Base-by-base conservation (phyloP, 2,329 filamentous ascomycete genomes). In the Aspergillus thermomutatus region DNA sequence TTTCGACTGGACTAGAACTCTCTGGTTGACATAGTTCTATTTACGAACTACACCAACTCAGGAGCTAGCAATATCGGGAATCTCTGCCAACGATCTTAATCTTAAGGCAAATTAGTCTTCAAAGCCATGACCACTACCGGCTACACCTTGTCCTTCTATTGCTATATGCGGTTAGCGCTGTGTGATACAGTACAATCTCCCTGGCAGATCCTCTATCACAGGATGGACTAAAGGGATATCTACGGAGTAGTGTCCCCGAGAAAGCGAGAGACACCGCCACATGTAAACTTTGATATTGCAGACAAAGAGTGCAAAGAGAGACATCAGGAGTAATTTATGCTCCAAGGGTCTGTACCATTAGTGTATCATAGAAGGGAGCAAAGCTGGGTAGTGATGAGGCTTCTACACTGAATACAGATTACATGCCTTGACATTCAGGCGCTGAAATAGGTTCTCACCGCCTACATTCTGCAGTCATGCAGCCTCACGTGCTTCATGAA, bases 21-120 rank as follows among this genome's bases (percentile, higher is more conserved):
- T 37, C 26, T 31, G 11, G 11, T 37, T 34, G 31, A 34, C 31
- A 34, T 14, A 14, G 11, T 55, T 55, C 48, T 51, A 55, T 51
- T 55, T 55, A 25, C 27, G 53, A 60, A 58, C 52, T 49, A 31
- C 50, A 23, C 52, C 52, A 26, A 46, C 23, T 26, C 49, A 37
- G 31, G 37, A 31, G 28, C 57, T 59, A 59, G 53, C 41, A 54
- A 23, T 49, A 56, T 60, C 52, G 49, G 56, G 51, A 49, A 60
- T 60, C n/a, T 34, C 14, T 21, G 19, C 43, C 56, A 59, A 52
- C 53, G 53, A 59, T 60, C 59, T 28, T 43, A 56, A 58, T 58
- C 55, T 53, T 28, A 8, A 34, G 21, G 28, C n/a, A 26, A 46
- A 52, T n/a, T 49, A 31, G 23, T 45, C 14, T 46, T 45, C 49